These are phyloP conservation scores for Heritiera littoralis DNA, from an alignment of 345 rosid genomes.

Conservation along the genomic window DNA sequence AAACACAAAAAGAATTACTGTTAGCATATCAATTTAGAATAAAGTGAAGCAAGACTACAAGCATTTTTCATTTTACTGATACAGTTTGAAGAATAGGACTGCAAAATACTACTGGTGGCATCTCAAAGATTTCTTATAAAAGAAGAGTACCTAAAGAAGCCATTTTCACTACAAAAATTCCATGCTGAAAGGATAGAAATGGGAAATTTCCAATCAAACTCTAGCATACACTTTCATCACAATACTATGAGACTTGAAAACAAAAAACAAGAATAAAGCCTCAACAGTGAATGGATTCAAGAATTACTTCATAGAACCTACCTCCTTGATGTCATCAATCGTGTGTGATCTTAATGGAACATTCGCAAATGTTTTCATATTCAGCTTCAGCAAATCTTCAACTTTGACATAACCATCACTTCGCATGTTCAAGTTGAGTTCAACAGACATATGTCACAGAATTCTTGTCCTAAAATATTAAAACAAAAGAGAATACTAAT, in stretches of 20 bases:
- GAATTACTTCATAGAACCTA: slow-evolving; percentile 23
- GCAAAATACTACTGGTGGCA: not conserved
- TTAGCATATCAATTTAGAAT: not conserved
- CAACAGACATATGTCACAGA: slow-evolving; percentile 77
- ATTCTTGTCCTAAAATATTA: slow-evolving; percentile 57
- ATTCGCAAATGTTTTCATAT: slow-evolving; percentile 68
- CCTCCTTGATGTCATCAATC: slow-evolving; percentile 79
- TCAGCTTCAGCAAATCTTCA: slow-evolving; percentile 65
- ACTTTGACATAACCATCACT: slow-evolving; percentile 84
- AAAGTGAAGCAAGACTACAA: not conserved
- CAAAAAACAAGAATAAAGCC: not conserved
- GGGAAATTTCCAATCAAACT: not conserved
- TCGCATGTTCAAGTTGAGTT: slow-evolving; percentile 66
- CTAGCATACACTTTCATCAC: not conserved
- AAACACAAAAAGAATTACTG: not conserved
- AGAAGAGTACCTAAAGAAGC: not conserved
- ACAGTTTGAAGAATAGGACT: not conserved
- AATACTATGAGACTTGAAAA: not conserved
- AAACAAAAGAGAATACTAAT: not conserved
- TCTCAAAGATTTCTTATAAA: not conserved
- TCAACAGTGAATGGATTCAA: not conserved
- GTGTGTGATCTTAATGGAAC: slow-evolving; percentile 67
- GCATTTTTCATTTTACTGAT: not conserved
- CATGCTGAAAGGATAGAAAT: not conserved
- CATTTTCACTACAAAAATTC: not conserved